A percentile compares a stretch with the other conserved stretches of the same genome.
These are phyloP conservation scores for Dorcoceras hygrometricum DNA, from an alignment of 257 asterid species.

Conservation along the genomic window DNA sequence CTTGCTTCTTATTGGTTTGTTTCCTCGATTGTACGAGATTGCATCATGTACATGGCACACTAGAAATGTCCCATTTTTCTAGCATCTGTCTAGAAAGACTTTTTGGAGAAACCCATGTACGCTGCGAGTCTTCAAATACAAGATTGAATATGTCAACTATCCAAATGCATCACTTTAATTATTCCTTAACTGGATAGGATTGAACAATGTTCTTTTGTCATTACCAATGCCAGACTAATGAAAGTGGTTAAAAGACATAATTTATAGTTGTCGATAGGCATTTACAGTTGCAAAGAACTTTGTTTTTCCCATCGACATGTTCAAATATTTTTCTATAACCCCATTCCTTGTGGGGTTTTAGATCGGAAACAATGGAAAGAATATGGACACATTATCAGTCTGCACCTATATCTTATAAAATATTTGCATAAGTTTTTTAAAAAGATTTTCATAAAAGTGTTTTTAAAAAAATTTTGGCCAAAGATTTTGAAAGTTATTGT, in stretches of 20 bases:
- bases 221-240: conserved; percentile 42
- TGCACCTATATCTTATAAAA: no score
- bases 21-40: conserved; percentile 19
- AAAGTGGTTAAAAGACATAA: conserved; percentile 3
- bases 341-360: neutral
- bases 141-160: conserved; percentile 40
- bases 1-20: conserved; percentile 23
- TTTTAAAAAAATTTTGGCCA: no score
- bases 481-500: no score
- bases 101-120: conserved; percentile 19
- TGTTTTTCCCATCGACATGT: conserved; percentile 31
- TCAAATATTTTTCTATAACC: conserved; percentile 1
- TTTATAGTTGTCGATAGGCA: conserved; percentile 3
- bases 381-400: no score
- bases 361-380: neutral
- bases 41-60: conserved; percentile 27
- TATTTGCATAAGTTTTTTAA: no score
- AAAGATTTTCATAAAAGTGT: no score
- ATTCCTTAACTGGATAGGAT: conserved; percentile 57
- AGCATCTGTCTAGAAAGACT: conserved; percentile 18
- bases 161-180: conserved; percentile 26
- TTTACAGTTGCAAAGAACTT: conserved; percentile 22
- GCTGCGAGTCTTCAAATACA: conserved; percentile 36
- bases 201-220: conserved; percentile 48
- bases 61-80: conserved; percentile 16